Base-by-base conservation (phyloP, 2,329 filamentous ascomycete genomes). In the Teratosphaeria zuluensis region DNA sequence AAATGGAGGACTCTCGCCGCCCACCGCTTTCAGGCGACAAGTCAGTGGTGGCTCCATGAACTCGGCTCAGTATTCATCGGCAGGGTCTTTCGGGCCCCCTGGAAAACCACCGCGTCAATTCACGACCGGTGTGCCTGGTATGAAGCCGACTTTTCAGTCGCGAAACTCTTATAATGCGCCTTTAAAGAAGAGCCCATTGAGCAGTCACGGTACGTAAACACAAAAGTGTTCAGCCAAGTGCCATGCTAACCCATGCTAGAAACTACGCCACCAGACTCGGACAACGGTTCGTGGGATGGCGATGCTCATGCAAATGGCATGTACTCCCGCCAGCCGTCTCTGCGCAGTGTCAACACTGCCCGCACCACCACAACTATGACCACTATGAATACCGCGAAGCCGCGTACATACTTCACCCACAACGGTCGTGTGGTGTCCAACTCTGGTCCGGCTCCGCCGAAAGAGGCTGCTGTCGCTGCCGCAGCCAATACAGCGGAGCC, bases 371-470 rank as follows among this genome's bases (percentile, higher is more conserved):
- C n/a, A n/a, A 62, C 51, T 12, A 48, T 51, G 2, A 48, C 56
- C 8, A 54, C 57, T 16, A 61, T 51, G 53, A 57, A 55, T 21
- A 31, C 24, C 42, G 58, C 52, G 28, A 68, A 65, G 56, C 61
- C 65, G 12, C 63, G 66, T 6, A 65, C 61, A 30, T 67, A 68
- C 59, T 70, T 70, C 56, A 68, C 66, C 1, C 68, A 70, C 56
- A 64, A 59, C 21, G 68, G 67, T 53, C 61, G 62, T 30, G 59
- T 68, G 30, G 61, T 64, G 4, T 60, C 68, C 53, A 61, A 64
- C 5, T 28, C 12, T 4, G 6, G 4, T 32, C 24, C 19, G 16
- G 19, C 42, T 48, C 42, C 42, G 19, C 3, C 42, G 31, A 24
- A 56, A 16, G 56, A 53, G 46, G 59, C 38, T 24, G 19, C 51